phyloP scores from a whole-genome alignment of 805 yeast species.

The Deakozyma indianensis region DNA sequence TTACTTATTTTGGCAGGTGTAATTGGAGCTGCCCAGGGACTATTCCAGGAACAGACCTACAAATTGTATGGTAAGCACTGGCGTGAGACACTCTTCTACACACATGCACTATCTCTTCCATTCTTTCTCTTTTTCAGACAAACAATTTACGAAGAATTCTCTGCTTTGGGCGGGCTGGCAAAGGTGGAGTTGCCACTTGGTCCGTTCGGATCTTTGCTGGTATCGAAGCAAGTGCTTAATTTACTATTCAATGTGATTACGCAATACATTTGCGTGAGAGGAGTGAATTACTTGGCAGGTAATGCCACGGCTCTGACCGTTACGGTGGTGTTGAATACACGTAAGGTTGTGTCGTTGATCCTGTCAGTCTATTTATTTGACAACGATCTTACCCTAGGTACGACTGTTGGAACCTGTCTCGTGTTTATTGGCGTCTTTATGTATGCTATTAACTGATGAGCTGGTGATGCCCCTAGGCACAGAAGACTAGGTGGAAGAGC shows the following conservation, averaged over 20 bases:
- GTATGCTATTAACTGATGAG: conserved; percentile 20
- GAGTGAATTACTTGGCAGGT: conserved; percentile 51
- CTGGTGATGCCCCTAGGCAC: too few relatives aligned
- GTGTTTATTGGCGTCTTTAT: conserved; percentile 44
- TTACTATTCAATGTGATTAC: conserved; percentile 32
- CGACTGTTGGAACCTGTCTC: conserved; percentile 33
- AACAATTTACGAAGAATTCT: conserved; percentile 21
- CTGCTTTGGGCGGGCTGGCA: conserved; percentile 8
- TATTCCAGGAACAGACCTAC: conserved; percentile 39
- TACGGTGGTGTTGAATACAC: conserved; percentile 40
- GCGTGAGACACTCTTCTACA: conserved; percentile 51
- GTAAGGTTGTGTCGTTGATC: conserved; percentile 47
- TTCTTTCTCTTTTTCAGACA: conserved; percentile 28
- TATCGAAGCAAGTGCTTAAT: conserved; percentile 14
- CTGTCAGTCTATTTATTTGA: conserved; percentile 42
- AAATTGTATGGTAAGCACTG: conserved; percentile 41
- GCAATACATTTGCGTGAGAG: conserved; percentile 49
- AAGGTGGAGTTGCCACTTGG: conserved; percentile 8
- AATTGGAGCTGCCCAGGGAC: conserved; percentile 41
- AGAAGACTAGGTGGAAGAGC: too few relatives aligned
- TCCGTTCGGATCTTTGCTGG: conserved; percentile 8
- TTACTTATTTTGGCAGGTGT: conserved; percentile 34
- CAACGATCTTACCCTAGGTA: conserved; percentile 24
- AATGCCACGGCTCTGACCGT: conserved; percentile 47
- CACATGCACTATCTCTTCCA: conserved; percentile 42